These are phyloP conservation scores for Paecilomyces sp. DNA, from an alignment of 2,329 filamentous ascomycete genomes.

Conservation along the genomic window DNA sequence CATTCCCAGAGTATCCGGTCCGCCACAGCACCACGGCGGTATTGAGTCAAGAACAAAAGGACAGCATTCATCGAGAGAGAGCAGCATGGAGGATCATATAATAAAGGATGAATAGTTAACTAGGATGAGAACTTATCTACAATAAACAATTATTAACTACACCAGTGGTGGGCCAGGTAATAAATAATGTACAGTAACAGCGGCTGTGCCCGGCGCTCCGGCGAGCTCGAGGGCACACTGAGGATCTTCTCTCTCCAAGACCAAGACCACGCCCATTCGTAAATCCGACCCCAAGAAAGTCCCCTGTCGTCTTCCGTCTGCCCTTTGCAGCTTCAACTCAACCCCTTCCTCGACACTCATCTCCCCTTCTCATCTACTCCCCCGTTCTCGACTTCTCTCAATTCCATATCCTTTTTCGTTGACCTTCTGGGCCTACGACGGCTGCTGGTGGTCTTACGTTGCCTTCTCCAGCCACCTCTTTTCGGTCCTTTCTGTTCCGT, in stretches of 20 bases:
- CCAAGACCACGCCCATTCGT: neutral
- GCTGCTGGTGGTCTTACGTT: neutral
- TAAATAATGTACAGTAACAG: neutral
- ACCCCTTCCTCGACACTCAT: constrained; percentile 1
- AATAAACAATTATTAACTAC: no score
- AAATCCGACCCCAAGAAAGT: neutral
- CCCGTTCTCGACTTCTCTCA: neutral
- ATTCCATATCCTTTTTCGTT: neutral
- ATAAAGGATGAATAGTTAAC: neutral
- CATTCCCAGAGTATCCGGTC: neutral
- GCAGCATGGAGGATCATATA: neutral
- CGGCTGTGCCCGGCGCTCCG: neutral
- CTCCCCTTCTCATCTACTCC: neutral
- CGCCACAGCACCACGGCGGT: neutral
- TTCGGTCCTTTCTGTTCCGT: constrained; percentile 28
- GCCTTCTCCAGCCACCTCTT: constrained; percentile 26
- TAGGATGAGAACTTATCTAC: no score
- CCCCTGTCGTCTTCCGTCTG: neutral
- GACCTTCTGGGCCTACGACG: neutral
- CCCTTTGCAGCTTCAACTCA: neutral
- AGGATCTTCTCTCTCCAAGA: neutral
- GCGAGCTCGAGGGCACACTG: neutral
- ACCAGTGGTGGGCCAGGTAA: no score
- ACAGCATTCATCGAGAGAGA: neutral
- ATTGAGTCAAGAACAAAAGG: neutral